These are phyloP conservation scores for Platanthera guangdongensis DNA, from an alignment of 106 monocot genomes.

Conservation along the genomic window DNA sequence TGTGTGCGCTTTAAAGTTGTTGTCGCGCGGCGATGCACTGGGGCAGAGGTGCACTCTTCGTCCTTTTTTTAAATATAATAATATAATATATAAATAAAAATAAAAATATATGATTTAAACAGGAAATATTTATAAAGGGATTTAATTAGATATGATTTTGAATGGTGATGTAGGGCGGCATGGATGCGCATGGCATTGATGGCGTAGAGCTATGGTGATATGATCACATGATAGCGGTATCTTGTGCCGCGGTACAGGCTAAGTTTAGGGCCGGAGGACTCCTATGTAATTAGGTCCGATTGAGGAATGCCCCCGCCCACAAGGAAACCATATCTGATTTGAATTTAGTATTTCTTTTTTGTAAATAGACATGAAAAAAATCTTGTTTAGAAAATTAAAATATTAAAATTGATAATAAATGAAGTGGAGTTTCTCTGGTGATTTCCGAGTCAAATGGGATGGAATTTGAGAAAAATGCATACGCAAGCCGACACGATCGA, in stretches of 20 bases:
- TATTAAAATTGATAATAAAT: no score
- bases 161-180: neutral
- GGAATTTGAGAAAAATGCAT: no score
- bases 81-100: neutral
- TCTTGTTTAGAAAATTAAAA: no score
- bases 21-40: conserved; percentile 8
- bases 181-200: neutral
- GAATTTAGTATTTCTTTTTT: no score
- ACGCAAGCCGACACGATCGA: no score
- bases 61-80: neutral
- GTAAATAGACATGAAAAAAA: no score
- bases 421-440: no score
- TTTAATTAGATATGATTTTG: neutral
- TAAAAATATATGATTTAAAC: neutral
- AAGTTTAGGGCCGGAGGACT: no score
- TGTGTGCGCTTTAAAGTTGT: conserved; percentile 6
- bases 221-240: neutral
- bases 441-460: no score
- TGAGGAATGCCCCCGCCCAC: no score
- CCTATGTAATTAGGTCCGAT: no score
- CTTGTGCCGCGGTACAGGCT: neutral
- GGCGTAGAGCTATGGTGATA: neutral
- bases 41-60: neutral
- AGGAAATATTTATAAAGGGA: neutral
- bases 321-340: no score